phyloP scores from a whole-genome alignment of 2,329 filamentous ascomycete genomes.

The Ilyonectria sp. region DNA sequence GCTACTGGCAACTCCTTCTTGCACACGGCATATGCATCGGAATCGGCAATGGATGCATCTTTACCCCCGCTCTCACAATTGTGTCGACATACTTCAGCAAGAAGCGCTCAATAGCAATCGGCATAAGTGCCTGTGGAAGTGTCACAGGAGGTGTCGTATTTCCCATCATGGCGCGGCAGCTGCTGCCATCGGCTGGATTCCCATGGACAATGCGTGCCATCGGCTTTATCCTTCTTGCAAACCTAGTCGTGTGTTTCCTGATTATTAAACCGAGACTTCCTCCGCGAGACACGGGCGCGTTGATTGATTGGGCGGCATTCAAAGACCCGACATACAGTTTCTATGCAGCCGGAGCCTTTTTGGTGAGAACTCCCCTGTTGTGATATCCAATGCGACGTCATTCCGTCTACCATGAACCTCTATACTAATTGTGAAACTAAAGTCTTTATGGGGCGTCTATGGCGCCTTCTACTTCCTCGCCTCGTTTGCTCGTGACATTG shows the following conservation, averaged over 20 bases:
- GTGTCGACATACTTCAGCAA: conserved; percentile 71
- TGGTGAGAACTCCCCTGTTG: neutral
- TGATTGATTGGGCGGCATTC: neutral
- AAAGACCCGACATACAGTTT: neutral
- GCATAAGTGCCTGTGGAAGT: conserved; percentile 69
- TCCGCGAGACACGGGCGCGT: neutral
- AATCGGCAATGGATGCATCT: conserved; percentile 66
- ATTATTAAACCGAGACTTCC: neutral
- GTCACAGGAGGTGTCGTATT: conserved; percentile 67
- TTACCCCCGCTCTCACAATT: conserved; percentile 68
- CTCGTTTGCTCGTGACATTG: neutral
- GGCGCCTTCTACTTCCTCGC: conserved; percentile 15
- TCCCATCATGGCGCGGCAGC: conserved; percentile 51
- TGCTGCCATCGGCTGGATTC: conserved; percentile 1
- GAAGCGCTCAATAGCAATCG: conserved; percentile 67
- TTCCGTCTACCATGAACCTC: neutral
- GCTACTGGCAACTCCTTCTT: conserved; percentile 64
- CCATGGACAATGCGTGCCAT: neutral
- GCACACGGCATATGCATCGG: conserved; percentile 63
- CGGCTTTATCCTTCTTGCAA: neutral
- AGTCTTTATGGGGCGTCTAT: neutral
- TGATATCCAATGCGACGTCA: neutral
- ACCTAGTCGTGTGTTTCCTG: neutral
- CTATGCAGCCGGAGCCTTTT: neutral
- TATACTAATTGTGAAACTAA: neutral